A percentile compares a stretch with the other conserved stretches of the same genome.
These are phyloP conservation scores for Nemania abortiva DNA, from an alignment of 2,329 filamentous ascomycete genomes.

Conservation along the genomic window DNA sequence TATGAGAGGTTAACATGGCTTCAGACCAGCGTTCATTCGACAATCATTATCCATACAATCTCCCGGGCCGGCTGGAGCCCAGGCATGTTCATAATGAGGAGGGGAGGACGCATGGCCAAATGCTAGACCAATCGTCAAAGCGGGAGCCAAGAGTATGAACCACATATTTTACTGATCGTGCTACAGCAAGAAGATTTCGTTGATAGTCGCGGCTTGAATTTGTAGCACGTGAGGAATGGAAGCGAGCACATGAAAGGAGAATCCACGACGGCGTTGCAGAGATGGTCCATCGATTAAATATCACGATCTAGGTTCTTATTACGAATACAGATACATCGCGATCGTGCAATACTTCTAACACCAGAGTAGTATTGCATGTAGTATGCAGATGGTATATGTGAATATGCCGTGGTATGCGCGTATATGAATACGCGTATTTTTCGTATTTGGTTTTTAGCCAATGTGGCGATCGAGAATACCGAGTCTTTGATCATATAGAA, in stretches of 20 bases:
- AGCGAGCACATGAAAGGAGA: background rate
- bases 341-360: background rate
- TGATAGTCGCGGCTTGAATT: background rate
- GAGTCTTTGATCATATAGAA: too few species aligned
- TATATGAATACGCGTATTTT: constrained; percentile 14
- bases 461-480: background rate
- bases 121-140: constrained; percentile 9
- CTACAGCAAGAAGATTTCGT: background rate
- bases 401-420: constrained; percentile 6
- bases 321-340: too few species aligned
- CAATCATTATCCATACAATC: constrained; percentile 12
- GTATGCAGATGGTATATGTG: background rate
- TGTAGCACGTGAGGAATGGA: too few species aligned
- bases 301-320: too few species aligned
- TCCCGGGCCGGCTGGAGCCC: constrained; percentile 8
- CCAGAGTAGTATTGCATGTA: background rate
- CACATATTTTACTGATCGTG: background rate
- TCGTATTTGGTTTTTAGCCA: background rate
- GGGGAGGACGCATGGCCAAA: background rate
- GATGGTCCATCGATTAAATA: too few species aligned
- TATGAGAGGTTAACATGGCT: constrained; percentile 34
- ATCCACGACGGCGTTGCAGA: background rate
- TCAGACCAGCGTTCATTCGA: background rate
- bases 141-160: background rate
- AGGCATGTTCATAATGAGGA: background rate